These are phyloP conservation scores for Pleurotus cornucopiae DNA, from an alignment of 768 basidiomycete genomes.

Conservation along the genomic window DNA sequence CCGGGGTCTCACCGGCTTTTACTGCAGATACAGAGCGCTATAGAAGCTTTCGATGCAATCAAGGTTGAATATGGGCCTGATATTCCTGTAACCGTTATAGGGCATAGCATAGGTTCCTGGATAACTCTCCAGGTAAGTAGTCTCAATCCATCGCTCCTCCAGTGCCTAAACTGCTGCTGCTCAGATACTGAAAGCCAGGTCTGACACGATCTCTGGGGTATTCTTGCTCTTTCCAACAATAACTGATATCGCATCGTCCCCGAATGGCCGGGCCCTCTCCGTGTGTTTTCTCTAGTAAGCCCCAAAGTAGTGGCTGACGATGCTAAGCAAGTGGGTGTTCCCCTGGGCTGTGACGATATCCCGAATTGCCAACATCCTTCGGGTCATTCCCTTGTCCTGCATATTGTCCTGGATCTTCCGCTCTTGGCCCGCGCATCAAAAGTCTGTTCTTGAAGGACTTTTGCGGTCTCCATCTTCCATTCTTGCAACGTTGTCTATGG, in stretches of 20 bases:
- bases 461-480: slow-evolving; percentile 49
- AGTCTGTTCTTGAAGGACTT: slow-evolving; percentile 42
- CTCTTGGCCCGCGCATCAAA: slow-evolving; percentile 45
- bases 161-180: not conserved
- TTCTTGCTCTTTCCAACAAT: slow-evolving; percentile 74
- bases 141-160: not conserved
- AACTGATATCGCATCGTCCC: slow-evolving; percentile 55
- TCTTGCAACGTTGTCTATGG: slow-evolving; percentile 54
- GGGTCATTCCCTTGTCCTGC: slow-evolving; percentile 27
- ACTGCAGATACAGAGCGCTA: slow-evolving; percentile 49
- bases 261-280: slow-evolving; percentile 56
- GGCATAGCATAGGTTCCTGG: slow-evolving; percentile 77
- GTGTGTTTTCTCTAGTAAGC: slow-evolving; percentile 31
- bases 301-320: not conserved
- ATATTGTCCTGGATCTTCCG: slow-evolving; percentile 31
- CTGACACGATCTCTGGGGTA: slow-evolving; percentile 30
- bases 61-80: slow-evolving; percentile 23
- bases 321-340: slow-evolving; percentile 3
- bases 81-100: slow-evolving; percentile 43
- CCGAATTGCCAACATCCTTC: slow-evolving; percentile 34
- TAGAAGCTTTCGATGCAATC: slow-evolving; percentile 50
- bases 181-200: slow-evolving; percentile 49
- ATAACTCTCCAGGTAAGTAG: slow-evolving; percentile 50
- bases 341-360: slow-evolving; percentile 29
- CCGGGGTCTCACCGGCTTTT: slow-evolving; percentile 29